Evolutionary conservation across 1,284 basidiomycete genomes (phyloP).

Genomic region (Rhodotorula sp.): DNA sequence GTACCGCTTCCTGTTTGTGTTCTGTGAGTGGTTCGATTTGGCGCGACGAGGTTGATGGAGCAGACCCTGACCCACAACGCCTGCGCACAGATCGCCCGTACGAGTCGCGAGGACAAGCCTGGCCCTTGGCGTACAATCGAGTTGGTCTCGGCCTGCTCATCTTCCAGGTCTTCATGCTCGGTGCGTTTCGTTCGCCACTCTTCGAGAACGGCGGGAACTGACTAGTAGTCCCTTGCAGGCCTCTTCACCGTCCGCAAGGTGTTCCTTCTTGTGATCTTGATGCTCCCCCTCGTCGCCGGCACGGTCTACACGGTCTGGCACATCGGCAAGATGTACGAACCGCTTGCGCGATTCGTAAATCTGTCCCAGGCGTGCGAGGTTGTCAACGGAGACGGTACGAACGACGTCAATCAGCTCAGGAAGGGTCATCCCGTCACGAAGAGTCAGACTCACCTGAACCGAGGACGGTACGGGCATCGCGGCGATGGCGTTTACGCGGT

Average conservation of each 20-base stretch:
- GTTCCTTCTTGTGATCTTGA: constrained; percentile 70
- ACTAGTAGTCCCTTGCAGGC: constrained; percentile 56
- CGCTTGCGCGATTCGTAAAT: constrained; percentile 76
- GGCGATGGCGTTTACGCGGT: constrained; percentile 91
- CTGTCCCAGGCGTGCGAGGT: constrained; percentile 84
- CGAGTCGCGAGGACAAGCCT: constrained; percentile 88
- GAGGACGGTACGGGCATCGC: constrained; percentile 81
- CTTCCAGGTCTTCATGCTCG: constrained; percentile 76
- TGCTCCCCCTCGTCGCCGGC: constrained; percentile 72
- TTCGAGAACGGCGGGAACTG: background rate
- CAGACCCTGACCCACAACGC: background rate
- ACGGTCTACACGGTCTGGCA: constrained; percentile 78
- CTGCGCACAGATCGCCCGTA: constrained; percentile 59
- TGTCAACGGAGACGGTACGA: constrained; percentile 75
- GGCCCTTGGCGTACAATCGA: constrained; percentile 60
- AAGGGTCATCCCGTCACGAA: constrained; percentile 77
- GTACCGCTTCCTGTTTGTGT: constrained; percentile 47
- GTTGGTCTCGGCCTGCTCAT: constrained; percentile 48
- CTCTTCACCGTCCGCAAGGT: constrained; percentile 82
- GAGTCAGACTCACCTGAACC: constrained; percentile 83
- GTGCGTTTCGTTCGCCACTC: constrained; percentile 5
- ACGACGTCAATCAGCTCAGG: constrained; percentile 67
- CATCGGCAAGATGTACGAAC: constrained; percentile 60
- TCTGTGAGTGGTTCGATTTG: constrained; percentile 31
- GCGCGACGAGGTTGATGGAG: background rate